phyloP scores from a whole-genome alignment of 805 yeast species.

The Debaryomyces tyrocola region DNA sequence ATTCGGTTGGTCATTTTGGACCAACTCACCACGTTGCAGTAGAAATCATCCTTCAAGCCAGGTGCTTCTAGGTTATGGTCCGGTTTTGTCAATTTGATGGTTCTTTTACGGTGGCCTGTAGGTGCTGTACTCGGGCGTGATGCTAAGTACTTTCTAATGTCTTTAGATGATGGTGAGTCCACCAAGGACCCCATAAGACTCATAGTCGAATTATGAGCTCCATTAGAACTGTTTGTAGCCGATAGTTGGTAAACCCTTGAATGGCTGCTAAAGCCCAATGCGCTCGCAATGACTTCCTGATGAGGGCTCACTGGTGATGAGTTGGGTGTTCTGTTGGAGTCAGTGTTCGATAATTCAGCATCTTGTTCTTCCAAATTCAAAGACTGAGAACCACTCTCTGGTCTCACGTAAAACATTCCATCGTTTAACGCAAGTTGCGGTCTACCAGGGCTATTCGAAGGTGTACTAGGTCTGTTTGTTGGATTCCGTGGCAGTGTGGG shows the following conservation, averaged over 20 bases:
- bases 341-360: not conserved
- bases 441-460: not conserved
- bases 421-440: not conserved
- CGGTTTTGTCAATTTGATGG: not conserved
- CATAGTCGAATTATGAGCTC: conserved; percentile 5
- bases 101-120: not conserved
- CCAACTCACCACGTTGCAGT: conserved; percentile 77
- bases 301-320: conserved; percentile 22
- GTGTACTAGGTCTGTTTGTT: not conserved
- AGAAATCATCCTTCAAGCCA: conserved; percentile 71
- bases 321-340: conserved; percentile 1
- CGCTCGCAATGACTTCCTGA: conserved; percentile 47
- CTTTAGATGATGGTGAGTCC: conserved; percentile 9
- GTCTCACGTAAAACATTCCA: conserved; percentile 1
- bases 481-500: not conserved
- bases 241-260: conserved; percentile 43
- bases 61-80: conserved; percentile 51
- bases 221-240: conserved; percentile 1
- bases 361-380: not conserved
- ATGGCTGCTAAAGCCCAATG: conserved; percentile 44
- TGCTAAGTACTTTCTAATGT: conserved; percentile 9
- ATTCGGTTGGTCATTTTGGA: conserved; percentile 48
- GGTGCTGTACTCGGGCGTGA: not conserved
- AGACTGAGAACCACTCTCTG: not conserved
- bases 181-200: conserved; percentile 17